phyloP scores from a whole-genome alignment of 2,329 filamentous ascomycete genomes.

The Penicillium sp. region DNA sequence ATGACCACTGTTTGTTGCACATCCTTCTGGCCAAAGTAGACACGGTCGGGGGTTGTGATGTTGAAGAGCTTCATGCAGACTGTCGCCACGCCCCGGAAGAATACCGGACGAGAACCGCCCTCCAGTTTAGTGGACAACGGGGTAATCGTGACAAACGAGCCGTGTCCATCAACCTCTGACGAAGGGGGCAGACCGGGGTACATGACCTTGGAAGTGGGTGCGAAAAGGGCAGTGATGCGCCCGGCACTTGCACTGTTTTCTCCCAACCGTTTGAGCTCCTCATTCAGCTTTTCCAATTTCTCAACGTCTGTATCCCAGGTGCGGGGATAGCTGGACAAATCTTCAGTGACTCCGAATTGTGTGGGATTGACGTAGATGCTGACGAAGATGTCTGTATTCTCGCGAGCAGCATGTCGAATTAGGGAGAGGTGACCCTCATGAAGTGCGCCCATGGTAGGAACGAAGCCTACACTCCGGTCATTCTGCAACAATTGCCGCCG shows the following conservation, averaged over 20 bases:
- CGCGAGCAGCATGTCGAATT: slow-evolving; percentile 75
- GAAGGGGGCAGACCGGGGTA: slow-evolving; percentile 78
- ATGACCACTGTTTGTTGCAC: slow-evolving; percentile 94
- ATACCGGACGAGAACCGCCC: slow-evolving; percentile 81
- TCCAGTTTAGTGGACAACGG: slow-evolving; percentile 79
- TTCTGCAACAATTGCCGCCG: slow-evolving; percentile 63
- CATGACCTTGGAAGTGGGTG: slow-evolving; percentile 77
- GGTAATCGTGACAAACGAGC: slow-evolving; percentile 88
- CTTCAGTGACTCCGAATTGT: slow-evolving; percentile 87
- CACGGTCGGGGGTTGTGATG: slow-evolving; percentile 70
- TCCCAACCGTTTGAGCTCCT: slow-evolving; percentile 64
- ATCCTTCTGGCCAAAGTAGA: slow-evolving; percentile 97
- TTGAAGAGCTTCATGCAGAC: slow-evolving; percentile 95
- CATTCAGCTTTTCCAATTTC: slow-evolving; percentile 65
- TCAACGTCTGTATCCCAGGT: slow-evolving; percentile 79
- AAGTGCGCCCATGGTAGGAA: slow-evolving; percentile 98
- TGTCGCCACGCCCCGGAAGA: slow-evolving; percentile 94
- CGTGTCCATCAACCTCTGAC: slow-evolving; percentile 69
- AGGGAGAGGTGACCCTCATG: slow-evolving; percentile 86
- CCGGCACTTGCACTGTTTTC: slow-evolving; percentile 44
- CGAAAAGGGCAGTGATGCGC: slow-evolving; percentile 77
- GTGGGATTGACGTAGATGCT: slow-evolving; percentile 96
- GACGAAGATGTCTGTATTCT: slow-evolving; percentile 84
- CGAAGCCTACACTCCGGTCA: slow-evolving; percentile 74
- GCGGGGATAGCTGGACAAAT: slow-evolving; percentile 82